phyloP scores from a whole-genome alignment of 2,329 filamentous ascomycete genomes.

The Trichoderma sp. region DNA sequence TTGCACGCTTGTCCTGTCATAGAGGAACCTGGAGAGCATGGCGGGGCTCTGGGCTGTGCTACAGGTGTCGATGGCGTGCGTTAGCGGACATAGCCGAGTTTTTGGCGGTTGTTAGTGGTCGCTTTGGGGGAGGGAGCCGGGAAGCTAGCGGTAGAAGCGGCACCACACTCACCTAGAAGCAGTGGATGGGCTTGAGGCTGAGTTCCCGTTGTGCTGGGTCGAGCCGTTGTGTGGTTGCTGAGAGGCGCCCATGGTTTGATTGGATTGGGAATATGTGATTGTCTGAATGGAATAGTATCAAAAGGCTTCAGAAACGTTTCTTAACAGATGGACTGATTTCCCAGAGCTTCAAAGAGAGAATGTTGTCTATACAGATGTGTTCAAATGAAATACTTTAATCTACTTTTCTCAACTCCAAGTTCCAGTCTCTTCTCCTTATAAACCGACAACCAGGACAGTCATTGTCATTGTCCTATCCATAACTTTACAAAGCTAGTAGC shows the following conservation, averaged over 20 bases:
- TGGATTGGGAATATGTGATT: neutral
- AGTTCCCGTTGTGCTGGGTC: neutral
- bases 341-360: neutral
- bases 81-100: conserved; percentile 18
- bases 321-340: neutral
- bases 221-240: neutral
- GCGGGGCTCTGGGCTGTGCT: conserved; percentile 7
- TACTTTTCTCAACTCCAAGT: neutral
- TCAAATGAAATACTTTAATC: neutral
- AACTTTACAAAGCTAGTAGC: neutral
- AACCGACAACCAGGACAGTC: neutral
- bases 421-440: neutral
- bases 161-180: neutral
- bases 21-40: conserved; percentile 13
- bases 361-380: neutral
- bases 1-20: conserved; percentile 8
- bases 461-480: neutral
- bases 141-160: neutral
- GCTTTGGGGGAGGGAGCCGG: neutral
- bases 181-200: conserved; percentile 1
- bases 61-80: neutral
- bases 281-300: neutral
- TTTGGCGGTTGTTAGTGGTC: neutral
- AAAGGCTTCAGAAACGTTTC: neutral
- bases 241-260: neutral